Base-by-base conservation (phyloP, 2,329 filamentous ascomycete genomes). In the Ophiobolus disseminans region DNA sequence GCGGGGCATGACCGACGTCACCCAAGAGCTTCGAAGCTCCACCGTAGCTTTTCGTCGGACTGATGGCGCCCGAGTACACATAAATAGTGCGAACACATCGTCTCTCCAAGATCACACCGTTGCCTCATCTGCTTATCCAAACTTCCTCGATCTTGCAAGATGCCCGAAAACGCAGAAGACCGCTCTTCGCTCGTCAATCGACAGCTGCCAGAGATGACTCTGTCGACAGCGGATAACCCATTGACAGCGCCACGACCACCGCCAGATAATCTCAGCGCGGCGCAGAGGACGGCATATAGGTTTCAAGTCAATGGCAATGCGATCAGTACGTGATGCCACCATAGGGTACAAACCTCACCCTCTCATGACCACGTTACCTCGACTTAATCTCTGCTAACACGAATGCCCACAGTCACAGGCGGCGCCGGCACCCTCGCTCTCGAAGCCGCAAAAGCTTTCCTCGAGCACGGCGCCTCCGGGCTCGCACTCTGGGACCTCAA, bases 361-460 rank as follows among this genome's bases (percentile, higher is more conserved):
- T 38, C 39, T 21, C 32, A 21, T 35, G 31, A 19, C 21, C 38
- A 16, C 4, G 14, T 31, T 5, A 19, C 16, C 19, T 42, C 16
- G 26, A 14, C 20, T 40, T 8, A 43, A 26, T 19, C 10, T 10
- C 5, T 16, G 3, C 32, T 32, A 40, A 48, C 52, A 53, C 19
- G 42, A 14, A 14, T 1, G 5, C 9, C 8, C 16, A 20, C 26
- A 79, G 79, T 89, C 10, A 88, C 87, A 0, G 87, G 87, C 14
- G 87, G 86, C 23, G 81, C 84, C 11, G 87, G 87, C 3, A 84
- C 81, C 9, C 75, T 89, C 0, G 86, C 83, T 5, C 76, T 86
- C 7, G 76, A 78, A 45, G 79, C 81, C 21, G 81, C 81, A 1
- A 74, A 79, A 36, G 86, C 86, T 1, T 78, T 90, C 16, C 83